Percentiles rank a stretch among this genome's conserved stretches.
phyloP scores from a whole-genome alignment of 305 asterid species.

The Fraxinus sp. region DNA sequence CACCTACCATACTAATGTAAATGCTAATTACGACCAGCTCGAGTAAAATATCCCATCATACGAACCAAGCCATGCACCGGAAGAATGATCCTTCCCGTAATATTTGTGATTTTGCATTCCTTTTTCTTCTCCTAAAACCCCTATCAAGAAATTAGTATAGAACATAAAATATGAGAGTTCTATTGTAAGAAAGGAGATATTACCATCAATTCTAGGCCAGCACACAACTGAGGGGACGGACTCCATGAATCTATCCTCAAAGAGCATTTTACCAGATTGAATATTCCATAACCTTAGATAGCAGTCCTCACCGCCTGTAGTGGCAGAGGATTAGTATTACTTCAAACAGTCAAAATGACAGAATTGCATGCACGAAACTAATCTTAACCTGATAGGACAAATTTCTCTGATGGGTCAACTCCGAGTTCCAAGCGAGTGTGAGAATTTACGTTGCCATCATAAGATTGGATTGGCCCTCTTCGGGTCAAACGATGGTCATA shows the following conservation, averaged over 20 bases:
- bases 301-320: slow-evolving; percentile 90
- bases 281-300: slow-evolving; percentile 71
- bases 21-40: slow-evolving; percentile 49
- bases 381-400: slow-evolving; percentile 68
- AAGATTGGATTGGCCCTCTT: slow-evolving; percentile 77
- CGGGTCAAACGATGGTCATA: slow-evolving; percentile 73
- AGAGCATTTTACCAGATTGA: slow-evolving; percentile 76
- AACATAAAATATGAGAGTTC: neutral
- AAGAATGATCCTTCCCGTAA: slow-evolving; percentile 43
- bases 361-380: slow-evolving; percentile 4
- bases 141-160: slow-evolving; percentile 9
- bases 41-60: slow-evolving; percentile 64
- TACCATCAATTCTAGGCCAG: slow-evolving; percentile 70
- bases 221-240: slow-evolving; percentile 68
- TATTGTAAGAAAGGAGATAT: neutral
- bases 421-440: slow-evolving; percentile 80
- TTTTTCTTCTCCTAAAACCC: slow-evolving; percentile 11
- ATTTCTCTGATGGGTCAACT: slow-evolving; percentile 79
- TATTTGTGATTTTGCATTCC: slow-evolving; percentile 31
- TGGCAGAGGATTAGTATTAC: slow-evolving; percentile 18
- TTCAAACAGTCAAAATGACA: slow-evolving; percentile 17
- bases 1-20: neutral
- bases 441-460: slow-evolving; percentile 74
- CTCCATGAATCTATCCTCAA: slow-evolving; percentile 53
- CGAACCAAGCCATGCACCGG: slow-evolving; percentile 77